These are phyloP conservation scores for Voacanga thouarsii DNA, from an alignment of 257 asterid genomes.

Conservation along the genomic window DNA sequence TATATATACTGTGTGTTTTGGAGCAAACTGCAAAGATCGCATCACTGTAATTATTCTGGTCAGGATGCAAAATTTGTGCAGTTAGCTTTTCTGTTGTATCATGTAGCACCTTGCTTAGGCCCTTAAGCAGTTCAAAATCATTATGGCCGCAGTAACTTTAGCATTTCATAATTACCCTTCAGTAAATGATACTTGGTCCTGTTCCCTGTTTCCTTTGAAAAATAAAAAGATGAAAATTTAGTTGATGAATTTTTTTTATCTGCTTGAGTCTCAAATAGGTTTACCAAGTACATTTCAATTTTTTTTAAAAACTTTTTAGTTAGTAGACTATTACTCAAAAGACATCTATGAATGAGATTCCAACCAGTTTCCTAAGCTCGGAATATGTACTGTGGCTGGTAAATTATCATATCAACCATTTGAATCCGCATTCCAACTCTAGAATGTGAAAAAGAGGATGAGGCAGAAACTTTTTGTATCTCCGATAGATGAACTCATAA, in stretches of 20 bases:
- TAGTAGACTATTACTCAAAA: too few species aligned
- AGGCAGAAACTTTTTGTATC: too few species aligned
- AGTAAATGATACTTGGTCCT: background rate
- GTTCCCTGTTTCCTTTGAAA: background rate
- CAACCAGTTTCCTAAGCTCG: too few species aligned
- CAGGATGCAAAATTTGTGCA: slow-evolving; percentile 13
- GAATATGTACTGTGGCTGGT: too few species aligned
- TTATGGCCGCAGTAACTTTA: background rate
- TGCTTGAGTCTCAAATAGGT: background rate
- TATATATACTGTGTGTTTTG: background rate
- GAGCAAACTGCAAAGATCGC: slow-evolving; percentile 9
- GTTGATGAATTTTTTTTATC: background rate
- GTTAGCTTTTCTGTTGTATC: background rate
- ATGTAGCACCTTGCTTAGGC: background rate
- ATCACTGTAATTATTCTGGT: slow-evolving; percentile 19
- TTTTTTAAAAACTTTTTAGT: too few species aligned
- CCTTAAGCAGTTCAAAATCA: background rate
- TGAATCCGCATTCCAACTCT: too few species aligned
- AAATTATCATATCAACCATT: too few species aligned
- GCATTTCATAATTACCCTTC: background rate
- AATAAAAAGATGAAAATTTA: background rate
- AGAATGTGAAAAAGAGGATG: too few species aligned
- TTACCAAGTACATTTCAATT: background rate
- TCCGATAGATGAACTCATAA: background rate
- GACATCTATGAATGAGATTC: too few species aligned